A percentile compares a stretch with the other conserved stretches of the same genome.
phyloP scores from a whole-genome alignment of 2,329 filamentous ascomycete species.

The Fusarium sp. region DNA sequence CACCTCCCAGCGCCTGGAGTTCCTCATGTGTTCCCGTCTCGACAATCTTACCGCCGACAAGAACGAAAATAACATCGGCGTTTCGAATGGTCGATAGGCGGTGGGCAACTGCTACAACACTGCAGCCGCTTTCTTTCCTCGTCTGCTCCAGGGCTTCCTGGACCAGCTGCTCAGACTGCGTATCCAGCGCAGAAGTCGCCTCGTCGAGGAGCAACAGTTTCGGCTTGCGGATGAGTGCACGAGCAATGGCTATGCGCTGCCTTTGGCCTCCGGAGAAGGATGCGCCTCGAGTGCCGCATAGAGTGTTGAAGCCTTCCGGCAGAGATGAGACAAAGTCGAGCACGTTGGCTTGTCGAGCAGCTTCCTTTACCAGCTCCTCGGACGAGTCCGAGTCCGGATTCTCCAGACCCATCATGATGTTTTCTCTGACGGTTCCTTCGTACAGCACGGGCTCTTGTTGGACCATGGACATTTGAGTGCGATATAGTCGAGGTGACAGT shows the following conservation, averaged over 20 bases:
- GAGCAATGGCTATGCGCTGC: conserved; percentile 9
- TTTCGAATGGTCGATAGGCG: conserved; percentile 20
- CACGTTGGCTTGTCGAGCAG: background rate
- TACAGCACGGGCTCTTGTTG: conserved; percentile 77
- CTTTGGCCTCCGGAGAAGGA: conserved; percentile 12
- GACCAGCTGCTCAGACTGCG: conserved; percentile 20
- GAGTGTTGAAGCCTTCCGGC: conserved; percentile 6
- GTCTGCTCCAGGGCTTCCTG: conserved; percentile 18
- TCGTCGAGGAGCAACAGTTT: conserved; percentile 18
- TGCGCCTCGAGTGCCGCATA: background rate
- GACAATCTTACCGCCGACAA: conserved; percentile 14
- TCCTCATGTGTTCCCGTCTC: conserved; percentile 19
- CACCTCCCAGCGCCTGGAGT: background rate
- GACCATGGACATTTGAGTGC: conserved; percentile 66
- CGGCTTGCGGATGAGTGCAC: conserved; percentile 12
- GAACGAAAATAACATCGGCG: conserved; percentile 15
- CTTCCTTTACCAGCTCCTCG: background rate
- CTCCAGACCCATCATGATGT: conserved; percentile 66
- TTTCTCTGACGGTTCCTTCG: conserved; percentile 83
- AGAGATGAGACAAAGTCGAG: conserved; percentile 8
- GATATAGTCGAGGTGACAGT: conserved; percentile 62
- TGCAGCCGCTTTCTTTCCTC: background rate
- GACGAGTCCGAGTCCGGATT: background rate
- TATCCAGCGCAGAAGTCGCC: conserved; percentile 15
- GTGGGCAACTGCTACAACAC: conserved; percentile 28